Conservation (phyloP, 371 early-diverging fungal species). For the Homolaphlyctis polyrhiza region DNA sequence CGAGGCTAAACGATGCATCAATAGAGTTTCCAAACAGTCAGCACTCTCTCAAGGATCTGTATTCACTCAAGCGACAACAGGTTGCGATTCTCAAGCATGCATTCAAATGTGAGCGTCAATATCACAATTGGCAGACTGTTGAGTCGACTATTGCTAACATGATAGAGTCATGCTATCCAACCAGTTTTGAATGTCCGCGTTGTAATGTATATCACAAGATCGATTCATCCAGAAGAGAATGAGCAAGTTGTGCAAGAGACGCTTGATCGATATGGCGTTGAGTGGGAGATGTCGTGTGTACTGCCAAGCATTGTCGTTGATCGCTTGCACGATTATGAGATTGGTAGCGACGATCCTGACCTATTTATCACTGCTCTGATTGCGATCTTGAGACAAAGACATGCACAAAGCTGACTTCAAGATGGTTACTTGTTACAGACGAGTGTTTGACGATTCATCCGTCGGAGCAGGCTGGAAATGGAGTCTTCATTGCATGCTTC, state of each 20-base stretch:
- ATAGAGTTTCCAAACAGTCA: conserved; percentile 41
- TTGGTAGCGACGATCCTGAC: conserved; percentile 12
- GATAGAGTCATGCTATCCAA: too few relatives aligned
- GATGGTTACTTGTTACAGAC: conserved; percentile 16
- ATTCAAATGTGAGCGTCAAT: conserved; percentile 67
- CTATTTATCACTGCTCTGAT: neutral
- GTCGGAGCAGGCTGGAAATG: conserved; percentile 32
- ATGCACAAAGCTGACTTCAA: neutral
- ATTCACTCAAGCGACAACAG: conserved; percentile 57
- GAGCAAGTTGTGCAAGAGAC: conserved; percentile 79
- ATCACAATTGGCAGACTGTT: too few relatives aligned
- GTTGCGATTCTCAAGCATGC: conserved; percentile 65
- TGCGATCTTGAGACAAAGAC: neutral
- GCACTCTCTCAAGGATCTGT: conserved; percentile 35
- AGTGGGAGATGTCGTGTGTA: conserved; percentile 45
- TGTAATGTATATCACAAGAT: conserved; percentile 95
- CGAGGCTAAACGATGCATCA: neutral
- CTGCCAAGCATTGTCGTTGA: conserved; percentile 30
- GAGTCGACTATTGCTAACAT: too few relatives aligned
- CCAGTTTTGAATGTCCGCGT: conserved; percentile 72
- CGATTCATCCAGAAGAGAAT: conserved; percentile 91
- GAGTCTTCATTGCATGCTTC: conserved; percentile 37
- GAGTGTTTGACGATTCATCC: conserved; percentile 37
- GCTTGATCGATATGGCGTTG: conserved; percentile 19
- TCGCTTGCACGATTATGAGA: conserved; percentile 25